Conservation (phyloP, 73 alveolate species). For the Uronychia setigera region DNA sequence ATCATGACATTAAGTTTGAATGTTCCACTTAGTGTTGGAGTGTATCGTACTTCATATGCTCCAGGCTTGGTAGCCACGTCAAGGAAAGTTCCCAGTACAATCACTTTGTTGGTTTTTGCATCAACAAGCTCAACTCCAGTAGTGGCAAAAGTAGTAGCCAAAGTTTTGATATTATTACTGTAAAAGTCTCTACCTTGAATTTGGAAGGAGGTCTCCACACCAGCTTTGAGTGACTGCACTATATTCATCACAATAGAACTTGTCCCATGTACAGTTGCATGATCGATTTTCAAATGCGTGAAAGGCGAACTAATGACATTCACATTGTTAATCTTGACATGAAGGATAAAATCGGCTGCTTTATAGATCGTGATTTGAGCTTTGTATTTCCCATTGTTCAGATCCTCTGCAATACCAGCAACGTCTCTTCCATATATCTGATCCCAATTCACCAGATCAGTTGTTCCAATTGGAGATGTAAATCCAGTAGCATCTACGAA, state of each 20-base stretch:
- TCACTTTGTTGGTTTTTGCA: not conserved
- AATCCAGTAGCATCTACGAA: conserved; percentile 29
- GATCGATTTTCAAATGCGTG: conserved; percentile 35
- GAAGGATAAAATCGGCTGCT: conserved; percentile 59
- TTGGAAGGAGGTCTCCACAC: conserved; percentile 41
- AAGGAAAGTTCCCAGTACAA: conserved; percentile 35
- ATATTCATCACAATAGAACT: conserved; percentile 23
- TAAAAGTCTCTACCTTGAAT: conserved; percentile 71
- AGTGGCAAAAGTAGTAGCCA: conserved; percentile 25
- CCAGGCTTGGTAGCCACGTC: conserved; percentile 43
- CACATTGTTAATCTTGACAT: conserved; percentile 43
- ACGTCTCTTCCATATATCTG: conserved; percentile 54
- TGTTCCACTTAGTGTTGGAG: conserved; percentile 55
- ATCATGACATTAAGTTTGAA: conserved; percentile 18
- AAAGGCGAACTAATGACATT: conserved; percentile 40
- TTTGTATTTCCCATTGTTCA: conserved; percentile 54
- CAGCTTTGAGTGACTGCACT: conserved; percentile 38
- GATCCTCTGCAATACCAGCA: conserved; percentile 53
- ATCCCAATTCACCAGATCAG: conserved; percentile 64
- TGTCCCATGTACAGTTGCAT: conserved; percentile 50
- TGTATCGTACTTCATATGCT: conserved; percentile 21
- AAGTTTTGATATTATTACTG: conserved; percentile 49
- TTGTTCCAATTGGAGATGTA: conserved; percentile 57
- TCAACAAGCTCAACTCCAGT: conserved; percentile 34
- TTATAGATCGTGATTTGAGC: conserved; percentile 69